Evolutionary conservation across 2,329 filamentous ascomycete species (phyloP).

Genomic region (Aspergillus puulaauensis): DNA sequence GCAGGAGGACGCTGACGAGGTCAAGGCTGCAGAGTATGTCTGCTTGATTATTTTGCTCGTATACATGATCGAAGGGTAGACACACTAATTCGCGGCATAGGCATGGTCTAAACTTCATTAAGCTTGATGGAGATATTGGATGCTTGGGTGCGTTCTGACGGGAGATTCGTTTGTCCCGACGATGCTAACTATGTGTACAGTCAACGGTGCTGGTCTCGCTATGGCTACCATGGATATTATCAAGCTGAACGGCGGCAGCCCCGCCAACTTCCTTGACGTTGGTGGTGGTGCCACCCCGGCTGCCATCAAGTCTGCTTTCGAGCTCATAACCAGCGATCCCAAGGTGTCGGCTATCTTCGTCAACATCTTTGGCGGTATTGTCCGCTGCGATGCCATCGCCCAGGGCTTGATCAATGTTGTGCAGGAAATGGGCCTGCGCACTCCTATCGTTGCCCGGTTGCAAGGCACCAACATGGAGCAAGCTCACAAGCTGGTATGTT

Average conservation of each 20-base stretch:
- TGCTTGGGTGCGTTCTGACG: slow-evolving; percentile 61
- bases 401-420: slow-evolving; percentile 94
- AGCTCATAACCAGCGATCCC: slow-evolving; percentile 96
- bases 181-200: slow-evolving; percentile 37
- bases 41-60: neutral
- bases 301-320: slow-evolving; percentile 96
- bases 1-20: slow-evolving; percentile 96
- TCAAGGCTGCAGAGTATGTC: slow-evolving; percentile 82
- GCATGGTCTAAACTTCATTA: slow-evolving; percentile 95
- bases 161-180: neutral
- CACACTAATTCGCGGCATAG: slow-evolving; percentile 29
- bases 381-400: slow-evolving; percentile 95
- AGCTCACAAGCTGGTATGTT: slow-evolving; percentile 72
- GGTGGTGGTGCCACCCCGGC: slow-evolving; percentile 95
- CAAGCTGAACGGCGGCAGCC: slow-evolving; percentile 95
- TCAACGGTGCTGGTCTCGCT: slow-evolving; percentile 97
- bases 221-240: slow-evolving; percentile 99
- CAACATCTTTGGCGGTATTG: slow-evolving; percentile 99
- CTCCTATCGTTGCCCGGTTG: slow-evolving; percentile 93
- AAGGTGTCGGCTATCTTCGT: slow-evolving; percentile 99
- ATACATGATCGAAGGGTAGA: neutral
- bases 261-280: slow-evolving; percentile 98
- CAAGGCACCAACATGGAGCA: slow-evolving; percentile 98
- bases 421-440: slow-evolving; percentile 90
- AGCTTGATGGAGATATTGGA: slow-evolving; percentile 98